These are phyloP conservation scores for Fusarium subtropicale DNA, from an alignment of 2,329 filamentous ascomycete species.

Conservation along the genomic window DNA sequence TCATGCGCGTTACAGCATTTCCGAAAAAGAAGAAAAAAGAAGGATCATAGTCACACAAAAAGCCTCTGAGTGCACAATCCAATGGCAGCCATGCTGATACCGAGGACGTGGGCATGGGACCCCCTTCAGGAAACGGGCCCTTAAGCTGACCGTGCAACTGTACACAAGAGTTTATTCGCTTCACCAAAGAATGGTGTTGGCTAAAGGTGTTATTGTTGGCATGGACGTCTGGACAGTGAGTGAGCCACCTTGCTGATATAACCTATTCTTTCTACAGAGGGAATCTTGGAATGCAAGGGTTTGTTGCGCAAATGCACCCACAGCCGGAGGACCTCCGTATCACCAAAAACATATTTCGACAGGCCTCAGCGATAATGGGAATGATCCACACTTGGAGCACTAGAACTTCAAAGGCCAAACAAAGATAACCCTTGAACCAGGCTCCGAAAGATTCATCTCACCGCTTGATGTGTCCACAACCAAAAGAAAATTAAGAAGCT, in stretches of 20 bases:
- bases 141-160: conserved; percentile 29
- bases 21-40: conserved; percentile 4
- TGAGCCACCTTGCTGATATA: conserved; percentile 11
- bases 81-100: conserved; percentile 41
- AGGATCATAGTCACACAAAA: conserved; percentile 28
- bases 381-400: conserved; percentile 42
- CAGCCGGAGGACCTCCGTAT: conserved; percentile 27
- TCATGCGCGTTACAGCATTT: conserved; percentile 30
- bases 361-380: conserved; percentile 33
- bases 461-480: conserved; percentile 45
- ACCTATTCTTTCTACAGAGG: conserved; percentile 5
- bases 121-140: conserved; percentile 23
- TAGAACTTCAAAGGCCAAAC: conserved; percentile 35
- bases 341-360: conserved; percentile 28
- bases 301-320: conserved; percentile 18
- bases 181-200: conserved; percentile 1
- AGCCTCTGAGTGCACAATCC: conserved; percentile 21
- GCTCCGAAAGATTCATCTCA: conserved; percentile 37
- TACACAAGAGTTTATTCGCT: conserved; percentile 13
- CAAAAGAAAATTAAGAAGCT: conserved; percentile 28
- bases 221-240: background rate
- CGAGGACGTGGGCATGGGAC: conserved; percentile 50
- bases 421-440: conserved; percentile 42
- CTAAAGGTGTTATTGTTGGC: conserved; percentile 9
- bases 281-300: conserved; percentile 23